phyloP scores from a whole-genome alignment of 352 stramenopile species.

The Thalassiosira livingstoniorum region DNA sequence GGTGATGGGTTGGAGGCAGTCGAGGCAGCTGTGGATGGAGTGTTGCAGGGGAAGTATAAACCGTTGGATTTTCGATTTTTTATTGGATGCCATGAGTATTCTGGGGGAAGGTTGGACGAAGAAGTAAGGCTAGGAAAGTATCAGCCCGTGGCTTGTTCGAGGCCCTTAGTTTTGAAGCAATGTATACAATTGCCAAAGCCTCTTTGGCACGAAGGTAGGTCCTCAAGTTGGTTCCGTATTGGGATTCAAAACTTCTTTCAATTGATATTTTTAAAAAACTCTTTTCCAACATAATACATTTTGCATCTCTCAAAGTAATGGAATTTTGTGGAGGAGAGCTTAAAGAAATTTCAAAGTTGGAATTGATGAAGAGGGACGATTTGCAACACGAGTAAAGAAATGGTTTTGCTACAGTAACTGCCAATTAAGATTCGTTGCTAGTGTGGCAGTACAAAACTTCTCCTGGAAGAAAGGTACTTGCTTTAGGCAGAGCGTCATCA shows the following conservation, averaged over 20 bases:
- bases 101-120: slow-evolving; percentile 62
- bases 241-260: slow-evolving; percentile 7
- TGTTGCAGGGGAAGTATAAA: slow-evolving; percentile 73
- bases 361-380: slow-evolving; percentile 75
- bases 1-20: slow-evolving; percentile 79
- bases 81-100: slow-evolving; percentile 71
- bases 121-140: slow-evolving; percentile 69
- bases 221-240: slow-evolving; percentile 4
- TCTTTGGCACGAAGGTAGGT: slow-evolving; percentile 81
- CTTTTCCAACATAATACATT: background rate
- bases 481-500: too few species aligned
- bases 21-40: slow-evolving; percentile 74
- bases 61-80: slow-evolving; percentile 86
- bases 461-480: too few species aligned
- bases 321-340: slow-evolving; percentile 77
- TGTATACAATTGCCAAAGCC: slow-evolving; percentile 83
- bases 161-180: slow-evolving; percentile 82
- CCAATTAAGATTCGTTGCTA: too few species aligned
- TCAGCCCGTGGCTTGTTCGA: slow-evolving; percentile 77
- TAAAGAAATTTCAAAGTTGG: slow-evolving; percentile 73
- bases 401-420: too few species aligned
- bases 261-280: slow-evolving; percentile 6
- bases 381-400: slow-evolving; percentile 52
- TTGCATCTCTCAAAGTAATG: slow-evolving; percentile 52
- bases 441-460: too few species aligned